Evolutionary conservation across 345 rosid species (phyloP), one percentile per base, ranked within the genome.

Genomic region (Populus euphratica): DNA sequence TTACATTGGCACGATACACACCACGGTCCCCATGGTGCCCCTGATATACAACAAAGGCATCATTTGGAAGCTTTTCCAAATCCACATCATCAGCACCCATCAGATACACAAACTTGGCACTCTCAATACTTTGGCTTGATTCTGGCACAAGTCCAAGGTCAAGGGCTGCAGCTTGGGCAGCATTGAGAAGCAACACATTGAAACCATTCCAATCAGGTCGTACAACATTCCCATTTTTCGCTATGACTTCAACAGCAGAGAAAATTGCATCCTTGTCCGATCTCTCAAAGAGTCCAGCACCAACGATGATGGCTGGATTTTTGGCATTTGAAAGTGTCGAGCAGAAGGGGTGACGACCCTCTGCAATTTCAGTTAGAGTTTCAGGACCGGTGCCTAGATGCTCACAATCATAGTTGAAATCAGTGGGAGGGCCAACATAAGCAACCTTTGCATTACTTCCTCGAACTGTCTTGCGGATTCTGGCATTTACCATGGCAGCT

Each of bases 401-500:
- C 80, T 94, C 81, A 54, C 83, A 81, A 77, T 94, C 96, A 73
- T 96, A 92, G 89, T 92, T 92, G 84, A 91, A 86, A 36, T 94
- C 98, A 9, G 96, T 56, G 5, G 87, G 84, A 17, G 93, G 93
- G 71, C 99, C 99, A 78, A 96, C 74, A 69, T 94, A 96, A 20
- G 90, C 98, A 77, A 96, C 98, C 82, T 92, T 92, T 29, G 99
- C 98, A 39, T 91, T 88, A 17, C 83, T 82, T 61, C 91, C 97
- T 73, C 93, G 86, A 67, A 96, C 96, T 1, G 98, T 88, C 92
- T 94, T 92, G 72, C 84, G 86, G 80, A 96, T 96, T 87, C 99
- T 92, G 16, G 98, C 99, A 85, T 94, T 92, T 73, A 96, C 92
- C 93, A 94, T 89, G 47, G 98, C 98, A 86, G 98, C 99, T 89